These are phyloP conservation scores for Noccaea caerulescens DNA, from an alignment of 345 rosid species.

Conservation along the genomic window DNA sequence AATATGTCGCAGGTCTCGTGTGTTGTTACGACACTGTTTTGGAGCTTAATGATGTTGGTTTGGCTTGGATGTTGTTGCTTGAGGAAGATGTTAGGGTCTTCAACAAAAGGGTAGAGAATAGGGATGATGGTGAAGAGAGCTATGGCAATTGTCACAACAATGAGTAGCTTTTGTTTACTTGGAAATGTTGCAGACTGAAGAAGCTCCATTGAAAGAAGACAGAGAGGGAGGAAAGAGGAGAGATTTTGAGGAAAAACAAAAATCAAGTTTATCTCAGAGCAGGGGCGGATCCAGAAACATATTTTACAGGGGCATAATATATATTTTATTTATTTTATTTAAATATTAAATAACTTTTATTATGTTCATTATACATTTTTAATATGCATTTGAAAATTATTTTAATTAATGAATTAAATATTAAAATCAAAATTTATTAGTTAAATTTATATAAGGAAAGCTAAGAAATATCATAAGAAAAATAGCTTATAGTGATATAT, in stretches of 20 bases:
- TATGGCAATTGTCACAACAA: constrained; percentile 35
- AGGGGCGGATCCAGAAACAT: too few relatives aligned
- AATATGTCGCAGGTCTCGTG: constrained; percentile 60
- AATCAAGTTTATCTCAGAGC: constrained; percentile 8
- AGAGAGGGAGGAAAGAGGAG: constrained; percentile 16
- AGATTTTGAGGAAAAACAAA: not conserved
- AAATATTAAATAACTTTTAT: too few relatives aligned
- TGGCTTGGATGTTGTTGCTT: constrained; percentile 40
- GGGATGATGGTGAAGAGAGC: constrained; percentile 43
- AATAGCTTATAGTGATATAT: too few relatives aligned
- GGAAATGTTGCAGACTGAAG: constrained; percentile 36
- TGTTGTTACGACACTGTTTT: constrained; percentile 6
- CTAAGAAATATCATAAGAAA: too few relatives aligned
- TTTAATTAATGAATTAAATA: too few relatives aligned
- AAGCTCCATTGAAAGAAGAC: constrained; percentile 45
- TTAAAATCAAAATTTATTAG: too few relatives aligned
- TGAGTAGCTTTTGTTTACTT: constrained; percentile 44
- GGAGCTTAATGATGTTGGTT: constrained; percentile 34
- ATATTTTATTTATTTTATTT: too few relatives aligned
- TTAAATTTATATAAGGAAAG: too few relatives aligned
- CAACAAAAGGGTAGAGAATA: constrained; percentile 42
- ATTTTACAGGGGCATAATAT: too few relatives aligned
- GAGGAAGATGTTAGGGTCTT: constrained; percentile 48
- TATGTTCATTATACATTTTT: too few relatives aligned
- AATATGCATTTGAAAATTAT: too few relatives aligned